These are phyloP conservation scores for Zymoseptoria pseudotritici DNA, from an alignment of 2,329 filamentous ascomycete genomes.

Conservation along the genomic window DNA sequence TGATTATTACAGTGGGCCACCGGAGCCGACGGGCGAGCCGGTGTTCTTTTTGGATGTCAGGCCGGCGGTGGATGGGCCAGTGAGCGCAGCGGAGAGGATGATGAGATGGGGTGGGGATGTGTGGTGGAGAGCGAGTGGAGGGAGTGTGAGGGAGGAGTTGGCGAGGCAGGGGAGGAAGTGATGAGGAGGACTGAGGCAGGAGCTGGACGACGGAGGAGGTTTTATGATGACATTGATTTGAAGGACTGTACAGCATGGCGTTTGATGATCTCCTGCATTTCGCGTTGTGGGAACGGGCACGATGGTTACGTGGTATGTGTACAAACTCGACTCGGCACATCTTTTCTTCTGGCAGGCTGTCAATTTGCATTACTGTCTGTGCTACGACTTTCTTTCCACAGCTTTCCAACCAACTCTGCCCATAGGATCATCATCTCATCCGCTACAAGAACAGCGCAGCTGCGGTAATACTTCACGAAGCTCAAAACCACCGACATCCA, in stretches of 20 bases:
- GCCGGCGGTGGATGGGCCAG: constrained; percentile 76
- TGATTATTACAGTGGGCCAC: constrained; percentile 77
- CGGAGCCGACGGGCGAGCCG: constrained; percentile 77
- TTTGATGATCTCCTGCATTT: not conserved
- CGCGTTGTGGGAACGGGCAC: not conserved
- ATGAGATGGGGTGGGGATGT: constrained; percentile 88
- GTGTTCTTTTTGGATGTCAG: constrained; percentile 95
- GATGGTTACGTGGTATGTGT: not conserved
- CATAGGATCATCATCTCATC: too few relatives aligned
- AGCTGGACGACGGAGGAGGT: constrained; percentile 1
- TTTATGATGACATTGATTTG: not conserved
- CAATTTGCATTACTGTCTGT: not conserved
- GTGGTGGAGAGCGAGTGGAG: constrained; percentile 85
- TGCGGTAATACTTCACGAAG: too few relatives aligned
- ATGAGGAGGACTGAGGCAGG: constrained; percentile 1
- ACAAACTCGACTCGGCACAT: not conserved
- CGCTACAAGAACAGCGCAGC: too few relatives aligned
- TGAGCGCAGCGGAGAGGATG: constrained; percentile 69
- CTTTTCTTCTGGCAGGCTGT: not conserved
- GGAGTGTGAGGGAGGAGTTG: constrained; percentile 48
- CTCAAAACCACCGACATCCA: too few relatives aligned
- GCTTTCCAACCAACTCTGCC: too few relatives aligned
- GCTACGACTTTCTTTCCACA: not conserved
- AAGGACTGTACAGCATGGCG: not conserved
- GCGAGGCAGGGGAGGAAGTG: constrained; percentile 20